Conservation (phyloP, 257 asterid genomes). For the Gentiana straminea region DNA sequence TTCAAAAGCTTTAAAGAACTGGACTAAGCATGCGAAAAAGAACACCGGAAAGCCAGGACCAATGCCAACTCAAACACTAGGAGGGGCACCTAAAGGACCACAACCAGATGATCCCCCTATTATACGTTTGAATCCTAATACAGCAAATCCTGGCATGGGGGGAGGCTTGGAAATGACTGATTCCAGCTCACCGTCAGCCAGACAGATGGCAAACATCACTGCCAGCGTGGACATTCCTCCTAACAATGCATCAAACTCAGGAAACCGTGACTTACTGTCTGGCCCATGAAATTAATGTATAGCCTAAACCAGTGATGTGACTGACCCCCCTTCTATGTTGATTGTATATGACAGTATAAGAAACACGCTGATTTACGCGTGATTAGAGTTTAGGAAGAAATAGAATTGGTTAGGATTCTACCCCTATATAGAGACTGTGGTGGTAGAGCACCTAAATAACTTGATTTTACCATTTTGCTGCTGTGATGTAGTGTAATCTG, state of each 20-base stretch:
- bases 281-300: slow-evolving; percentile 15
- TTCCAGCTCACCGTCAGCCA: neutral
- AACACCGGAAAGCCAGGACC: slow-evolving; percentile 3
- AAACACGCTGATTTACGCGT: too few relatives aligned
- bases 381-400: neutral
- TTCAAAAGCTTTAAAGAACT: slow-evolving; percentile 69
- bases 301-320: too few relatives aligned
- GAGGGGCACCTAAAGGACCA: slow-evolving; percentile 32
- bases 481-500: too few relatives aligned
- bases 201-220: slow-evolving; percentile 23
- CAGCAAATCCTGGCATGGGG: slow-evolving; percentile 4
- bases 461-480: too few relatives aligned
- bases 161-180: slow-evolving; percentile 9
- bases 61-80: slow-evolving; percentile 22
- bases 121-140: neutral
- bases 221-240: slow-evolving; percentile 33
- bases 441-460: too few relatives aligned
- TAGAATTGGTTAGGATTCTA: neutral
- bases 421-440: neutral
- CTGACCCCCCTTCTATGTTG: too few relatives aligned
- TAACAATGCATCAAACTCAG: neutral
- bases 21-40: slow-evolving; percentile 73
- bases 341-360: too few relatives aligned
- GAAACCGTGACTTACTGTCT: slow-evolving; percentile 19
- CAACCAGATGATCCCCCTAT: slow-evolving; percentile 27